Evolutionary conservation across 1,284 basidiomycete genomes (phyloP).

Genomic region (Leccinum fallax): DNA sequence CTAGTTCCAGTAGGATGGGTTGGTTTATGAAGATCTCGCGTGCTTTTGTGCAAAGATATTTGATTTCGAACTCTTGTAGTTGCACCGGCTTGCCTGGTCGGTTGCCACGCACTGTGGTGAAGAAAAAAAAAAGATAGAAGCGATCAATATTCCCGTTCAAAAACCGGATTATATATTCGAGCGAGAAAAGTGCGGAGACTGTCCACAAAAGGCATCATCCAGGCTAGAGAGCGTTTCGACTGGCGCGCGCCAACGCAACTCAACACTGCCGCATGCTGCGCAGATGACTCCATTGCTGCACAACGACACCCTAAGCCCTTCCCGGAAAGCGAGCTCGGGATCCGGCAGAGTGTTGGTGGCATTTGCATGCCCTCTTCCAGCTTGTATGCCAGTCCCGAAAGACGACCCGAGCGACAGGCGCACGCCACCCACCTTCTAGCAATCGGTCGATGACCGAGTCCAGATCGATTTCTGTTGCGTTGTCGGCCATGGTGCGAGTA

Average conservation of each 20-base stretch:
- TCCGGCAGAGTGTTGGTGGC: neutral
- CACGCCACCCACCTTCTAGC: slow-evolving; percentile 82
- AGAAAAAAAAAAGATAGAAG: slow-evolving; percentile 17
- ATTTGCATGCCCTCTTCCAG: slow-evolving; percentile 8
- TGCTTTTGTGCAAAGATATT: slow-evolving; percentile 92
- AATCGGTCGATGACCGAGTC: slow-evolving; percentile 98
- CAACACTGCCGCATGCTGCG: slow-evolving; percentile 24
- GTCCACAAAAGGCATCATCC: slow-evolving; percentile 5
- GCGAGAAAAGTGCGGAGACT: slow-evolving; percentile 3
- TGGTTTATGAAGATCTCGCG: slow-evolving; percentile 97
- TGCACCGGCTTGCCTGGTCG: slow-evolving; percentile 93
- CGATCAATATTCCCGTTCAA: slow-evolving; percentile 19
- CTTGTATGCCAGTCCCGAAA: slow-evolving; percentile 10
- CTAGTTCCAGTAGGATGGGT: slow-evolving; percentile 91
- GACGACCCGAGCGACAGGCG: slow-evolving; percentile 27
- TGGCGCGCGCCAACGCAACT: slow-evolving; percentile 4
- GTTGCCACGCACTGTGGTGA: slow-evolving; percentile 80
- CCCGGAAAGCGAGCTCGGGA: neutral
- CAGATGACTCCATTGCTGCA: slow-evolving; percentile 3
- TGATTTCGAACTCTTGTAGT: slow-evolving; percentile 95
- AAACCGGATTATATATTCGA: neutral
- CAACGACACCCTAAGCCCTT: slow-evolving; percentile 9
- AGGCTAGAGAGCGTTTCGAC: slow-evolving; percentile 10
- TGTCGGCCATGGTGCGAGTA: slow-evolving; percentile 54
- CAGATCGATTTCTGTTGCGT: slow-evolving; percentile 88